phyloP scores from a whole-genome alignment of 805 yeast genomes.

The Hanseniaspora thailandica region DNA sequence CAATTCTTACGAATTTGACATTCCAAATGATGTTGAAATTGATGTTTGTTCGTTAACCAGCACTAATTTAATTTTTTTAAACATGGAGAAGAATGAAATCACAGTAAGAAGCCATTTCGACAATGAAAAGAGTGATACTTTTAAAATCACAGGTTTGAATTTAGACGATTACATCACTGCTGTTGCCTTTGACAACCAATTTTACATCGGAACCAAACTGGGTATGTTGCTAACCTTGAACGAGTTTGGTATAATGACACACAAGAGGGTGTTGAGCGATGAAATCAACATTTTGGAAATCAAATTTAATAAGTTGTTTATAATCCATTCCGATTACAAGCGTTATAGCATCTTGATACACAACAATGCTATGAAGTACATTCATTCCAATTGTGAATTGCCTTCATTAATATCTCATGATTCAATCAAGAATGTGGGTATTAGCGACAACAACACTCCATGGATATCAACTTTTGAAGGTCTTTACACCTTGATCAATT shows the following conservation, averaged over 20 bases:
- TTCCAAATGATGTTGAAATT: background rate
- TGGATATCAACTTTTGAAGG: slow-evolving; percentile 8
- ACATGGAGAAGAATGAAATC: background rate
- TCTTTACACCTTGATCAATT: slow-evolving; percentile 7
- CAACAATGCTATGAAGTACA: background rate
- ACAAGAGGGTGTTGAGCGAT: background rate
- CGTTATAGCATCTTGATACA: background rate
- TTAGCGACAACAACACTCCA: slow-evolving; percentile 4
- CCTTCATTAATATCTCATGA: background rate
- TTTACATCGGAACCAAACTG: background rate
- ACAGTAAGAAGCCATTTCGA: background rate
- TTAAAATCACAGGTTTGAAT: background rate
- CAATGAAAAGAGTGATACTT: background rate
- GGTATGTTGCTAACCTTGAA: background rate
- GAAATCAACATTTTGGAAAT: background rate
- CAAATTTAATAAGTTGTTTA: background rate
- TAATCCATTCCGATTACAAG: background rate
- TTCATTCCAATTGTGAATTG: background rate
- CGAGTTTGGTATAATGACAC: background rate
- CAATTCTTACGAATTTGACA: slow-evolving; percentile 10
- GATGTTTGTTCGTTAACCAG: slow-evolving; percentile 1
- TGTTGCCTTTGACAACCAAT: background rate
- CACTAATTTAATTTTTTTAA: background rate
- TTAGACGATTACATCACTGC: background rate
- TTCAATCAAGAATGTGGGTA: slow-evolving; percentile 2